Evolutionary conservation across 495 filamentous ascomycete species (phyloP).

Genomic region (Xylaria sp.): DNA sequence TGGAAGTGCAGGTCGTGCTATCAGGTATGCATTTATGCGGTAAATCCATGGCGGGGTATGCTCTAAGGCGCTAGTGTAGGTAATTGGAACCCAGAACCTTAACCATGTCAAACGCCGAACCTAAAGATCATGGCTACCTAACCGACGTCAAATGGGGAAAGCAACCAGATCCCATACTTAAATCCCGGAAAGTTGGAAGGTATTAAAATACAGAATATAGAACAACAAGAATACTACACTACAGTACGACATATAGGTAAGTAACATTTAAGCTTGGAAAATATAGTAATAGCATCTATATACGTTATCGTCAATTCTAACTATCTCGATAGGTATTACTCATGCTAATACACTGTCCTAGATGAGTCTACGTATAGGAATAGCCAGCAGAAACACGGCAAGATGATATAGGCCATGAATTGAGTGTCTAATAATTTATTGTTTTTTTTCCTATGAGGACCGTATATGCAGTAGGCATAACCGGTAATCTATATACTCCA

Average conservation of each 20-base stretch:
- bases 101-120: no score
- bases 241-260: no score
- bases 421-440: neutral
- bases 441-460: neutral
- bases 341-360: neutral
- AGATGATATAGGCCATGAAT: neutral
- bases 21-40: slow-evolving; percentile 12
- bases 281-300: no score
- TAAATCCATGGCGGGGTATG: neutral
- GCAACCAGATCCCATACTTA: neutral
- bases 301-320: neutral
- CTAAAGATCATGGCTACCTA: no score
- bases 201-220: neutral
- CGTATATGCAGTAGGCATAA: neutral
- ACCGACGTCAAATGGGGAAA: no score
- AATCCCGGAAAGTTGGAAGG: neutral
- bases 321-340: no score
- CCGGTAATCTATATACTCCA: neutral
- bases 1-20: neutral
- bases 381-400: neutral
- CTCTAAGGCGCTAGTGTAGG: no score
- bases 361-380: neutral
- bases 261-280: no score
- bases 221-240: neutral
- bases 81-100: no score